These are phyloP conservation scores for Breynia disticha DNA, from an alignment of 441 rosid species.

Conservation along the genomic window DNA sequence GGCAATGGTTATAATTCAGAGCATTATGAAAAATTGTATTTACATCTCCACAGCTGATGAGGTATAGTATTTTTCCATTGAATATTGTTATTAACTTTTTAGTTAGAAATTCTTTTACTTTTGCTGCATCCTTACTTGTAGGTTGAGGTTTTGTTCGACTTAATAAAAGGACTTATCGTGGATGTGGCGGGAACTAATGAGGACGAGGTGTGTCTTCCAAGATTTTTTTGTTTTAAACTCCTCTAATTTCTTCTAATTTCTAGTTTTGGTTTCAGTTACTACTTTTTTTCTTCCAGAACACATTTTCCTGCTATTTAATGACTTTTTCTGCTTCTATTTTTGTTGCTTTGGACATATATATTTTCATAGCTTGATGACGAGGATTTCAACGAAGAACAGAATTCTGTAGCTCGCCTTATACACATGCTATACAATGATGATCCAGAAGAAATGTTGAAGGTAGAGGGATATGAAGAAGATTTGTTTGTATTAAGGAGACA, in stretches of 20 bases:
- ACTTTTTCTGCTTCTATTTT: background rate
- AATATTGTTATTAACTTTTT: conserved; percentile 5
- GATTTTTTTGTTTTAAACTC: conserved; percentile 4
- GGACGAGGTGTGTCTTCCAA: conserved; percentile 35
- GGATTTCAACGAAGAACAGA: conserved; percentile 93
- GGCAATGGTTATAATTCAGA: conserved; percentile 87
- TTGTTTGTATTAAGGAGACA: background rate
- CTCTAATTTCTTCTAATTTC: too few relatives aligned
- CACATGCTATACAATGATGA: conserved; percentile 81
- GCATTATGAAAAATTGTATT: conserved; percentile 88
- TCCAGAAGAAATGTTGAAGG: conserved; percentile 95
- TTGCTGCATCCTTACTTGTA: conserved; percentile 16
- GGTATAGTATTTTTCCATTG: conserved; percentile 28
- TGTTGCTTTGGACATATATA: background rate
- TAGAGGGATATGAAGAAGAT: conserved; percentile 12
- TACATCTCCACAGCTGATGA: conserved; percentile 66
- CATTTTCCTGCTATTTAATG: background rate
- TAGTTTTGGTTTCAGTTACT: background rate
- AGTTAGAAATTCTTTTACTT: conserved; percentile 8
- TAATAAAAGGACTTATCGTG: conserved; percentile 76
- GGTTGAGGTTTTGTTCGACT: conserved; percentile 90
- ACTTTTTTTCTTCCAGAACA: background rate
- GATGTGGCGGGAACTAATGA: conserved; percentile 65
- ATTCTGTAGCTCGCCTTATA: conserved; percentile 85
- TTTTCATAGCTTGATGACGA: conserved; percentile 58